phyloP scores from a whole-genome alignment of 106 monocot species.

The Posidonia australis region DNA sequence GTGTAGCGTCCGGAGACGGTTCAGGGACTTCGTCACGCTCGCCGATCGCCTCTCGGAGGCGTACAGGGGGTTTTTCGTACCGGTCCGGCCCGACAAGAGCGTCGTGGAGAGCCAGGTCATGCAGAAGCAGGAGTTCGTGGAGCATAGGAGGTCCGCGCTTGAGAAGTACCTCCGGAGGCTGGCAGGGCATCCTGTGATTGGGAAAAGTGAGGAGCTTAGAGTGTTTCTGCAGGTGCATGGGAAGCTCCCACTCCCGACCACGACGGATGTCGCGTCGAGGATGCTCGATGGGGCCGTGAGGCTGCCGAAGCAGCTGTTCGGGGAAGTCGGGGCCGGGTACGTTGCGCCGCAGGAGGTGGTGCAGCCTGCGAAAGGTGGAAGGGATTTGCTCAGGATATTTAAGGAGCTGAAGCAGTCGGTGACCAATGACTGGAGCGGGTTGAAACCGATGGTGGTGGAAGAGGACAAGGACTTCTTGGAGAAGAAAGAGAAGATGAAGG shows the following conservation, averaged over 20 bases:
- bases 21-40: constrained; percentile 85
- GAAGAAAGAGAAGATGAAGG: constrained; percentile 67
- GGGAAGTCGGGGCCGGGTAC: constrained; percentile 15
- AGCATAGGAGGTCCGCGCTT: constrained; percentile 65
- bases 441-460: constrained; percentile 46
- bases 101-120: constrained; percentile 85
- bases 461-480: constrained; percentile 83
- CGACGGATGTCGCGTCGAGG: constrained; percentile 63
- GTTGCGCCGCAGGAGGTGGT: constrained; percentile 51
- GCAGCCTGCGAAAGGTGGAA: constrained; percentile 66
- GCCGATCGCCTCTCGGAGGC: constrained; percentile 71
- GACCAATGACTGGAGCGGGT: constrained; percentile 64
- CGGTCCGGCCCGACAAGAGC: constrained; percentile 79
- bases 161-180: constrained; percentile 73
- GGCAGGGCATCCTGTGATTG: constrained; percentile 62
- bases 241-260: constrained; percentile 41
- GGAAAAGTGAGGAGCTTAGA: constrained; percentile 56
- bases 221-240: constrained; percentile 48
- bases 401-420: constrained; percentile 90
- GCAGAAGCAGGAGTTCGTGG: constrained; percentile 88
- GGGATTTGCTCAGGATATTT: constrained; percentile 77
- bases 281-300: constrained; percentile 68
- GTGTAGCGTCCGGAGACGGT: constrained; percentile 58
- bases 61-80: constrained; percentile 72
- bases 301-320: constrained; percentile 63